A percentile compares a stretch with the other conserved stretches of the same genome.
Conservation (phyloP, 305 asterid genomes). For the Fraxinus latifolia region DNA sequence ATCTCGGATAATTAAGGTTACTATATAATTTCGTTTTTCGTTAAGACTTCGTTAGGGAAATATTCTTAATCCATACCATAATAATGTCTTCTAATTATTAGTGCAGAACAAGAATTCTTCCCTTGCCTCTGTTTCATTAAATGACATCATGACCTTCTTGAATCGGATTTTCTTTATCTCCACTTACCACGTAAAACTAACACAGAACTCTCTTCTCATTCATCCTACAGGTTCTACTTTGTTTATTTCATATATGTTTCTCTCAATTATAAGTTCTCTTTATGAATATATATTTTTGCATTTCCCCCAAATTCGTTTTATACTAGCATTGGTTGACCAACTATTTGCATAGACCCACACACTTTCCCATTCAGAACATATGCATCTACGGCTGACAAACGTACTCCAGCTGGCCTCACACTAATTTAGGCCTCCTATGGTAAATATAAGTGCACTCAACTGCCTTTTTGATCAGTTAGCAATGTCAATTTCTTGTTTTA, state of each 20-base stretch:
- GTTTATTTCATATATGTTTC: background rate
- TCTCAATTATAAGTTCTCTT: background rate
- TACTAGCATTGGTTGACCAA: background rate
- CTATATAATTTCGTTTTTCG: background rate
- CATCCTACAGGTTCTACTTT: background rate
- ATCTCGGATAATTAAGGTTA: background rate
- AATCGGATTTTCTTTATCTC: background rate
- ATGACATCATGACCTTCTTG: background rate
- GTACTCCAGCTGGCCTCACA: background rate
- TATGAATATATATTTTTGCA: background rate
- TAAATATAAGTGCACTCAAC: background rate
- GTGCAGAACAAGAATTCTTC: background rate
- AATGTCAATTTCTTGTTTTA: background rate
- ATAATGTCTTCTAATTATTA: background rate
- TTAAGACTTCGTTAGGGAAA: background rate
- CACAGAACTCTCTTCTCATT: background rate
- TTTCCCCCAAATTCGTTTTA: background rate
- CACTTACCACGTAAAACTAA: background rate
- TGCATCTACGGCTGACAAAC: background rate
- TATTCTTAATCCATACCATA: background rate
- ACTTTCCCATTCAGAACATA: background rate
- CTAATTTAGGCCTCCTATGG: background rate
- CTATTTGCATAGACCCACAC: background rate
- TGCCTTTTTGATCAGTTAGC: background rate
- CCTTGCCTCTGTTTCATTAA: background rate